Evolutionary conservation across 768 basidiomycete genomes (phyloP), one percentile per base, ranked within the genome.

Genomic region (Austroboletus eburneus): DNA sequence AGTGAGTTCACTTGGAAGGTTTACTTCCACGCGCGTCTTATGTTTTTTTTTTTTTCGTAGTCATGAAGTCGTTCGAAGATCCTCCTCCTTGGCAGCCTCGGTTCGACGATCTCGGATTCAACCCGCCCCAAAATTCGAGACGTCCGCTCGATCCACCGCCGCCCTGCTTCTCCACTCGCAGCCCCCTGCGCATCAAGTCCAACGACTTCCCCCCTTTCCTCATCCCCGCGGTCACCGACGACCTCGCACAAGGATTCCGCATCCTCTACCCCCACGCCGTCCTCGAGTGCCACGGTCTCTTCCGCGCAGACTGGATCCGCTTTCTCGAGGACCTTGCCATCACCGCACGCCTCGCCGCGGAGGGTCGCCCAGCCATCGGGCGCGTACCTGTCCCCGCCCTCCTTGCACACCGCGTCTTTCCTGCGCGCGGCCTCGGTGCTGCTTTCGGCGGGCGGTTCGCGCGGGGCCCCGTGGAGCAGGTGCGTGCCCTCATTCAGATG

Each of bases 71-170:
- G n/a, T n/a, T n/a, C n/a, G n/a, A n/a, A 21, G 48, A 33, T 14
- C 63, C 63, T n/a, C 64, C 63, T 1, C 49, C 45, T 10, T 65
- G 65, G 56, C 51, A 65, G 22, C 65, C 64, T 1, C 44, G n/a
- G 13, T 65, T 65, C 13, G 56, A 67, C 30, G 52, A 54, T 22
- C 24, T 65, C 14, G 29, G 29, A 7, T 13, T 29, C 29, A 16
- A 1, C 43, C 48, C 5, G 6, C 13, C 5, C 9, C 12, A 9
- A 22, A 5, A 4, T n/a, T n/a, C n/a, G n/a, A 51, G 65, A 9
- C 54, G 50, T 3, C 64, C 64, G 9, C 59, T 65, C 2, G 64
- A 65, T 34, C 65, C 64, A 40, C 65, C 65, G 8, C 64, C 64
- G 1, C 30, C 39, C 38, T 65, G 64, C 32, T 65, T 65, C 42